phyloP scores from a whole-genome alignment of 495 filamentous ascomycete genomes.

The Niebla homalea region DNA sequence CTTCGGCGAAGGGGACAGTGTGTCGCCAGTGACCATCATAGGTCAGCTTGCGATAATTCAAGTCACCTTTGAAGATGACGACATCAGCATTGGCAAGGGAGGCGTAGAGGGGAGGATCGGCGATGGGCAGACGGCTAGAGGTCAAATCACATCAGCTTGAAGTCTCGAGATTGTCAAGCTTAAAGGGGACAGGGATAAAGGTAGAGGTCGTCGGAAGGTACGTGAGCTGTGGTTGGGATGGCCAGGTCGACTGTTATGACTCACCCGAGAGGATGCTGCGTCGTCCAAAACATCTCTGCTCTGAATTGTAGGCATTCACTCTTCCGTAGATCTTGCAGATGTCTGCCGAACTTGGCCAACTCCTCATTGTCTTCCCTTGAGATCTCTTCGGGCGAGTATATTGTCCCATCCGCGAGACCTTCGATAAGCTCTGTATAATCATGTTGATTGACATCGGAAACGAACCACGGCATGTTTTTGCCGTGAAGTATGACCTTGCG shows the following conservation, averaged over 20 bases:
- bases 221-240: too few relatives aligned
- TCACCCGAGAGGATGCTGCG: slow-evolving; percentile 70
- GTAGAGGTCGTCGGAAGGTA: too few relatives aligned
- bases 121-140: too few relatives aligned
- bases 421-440: slow-evolving; percentile 70
- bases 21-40: slow-evolving; percentile 72
- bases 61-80: slow-evolving; percentile 91
- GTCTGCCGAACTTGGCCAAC: slow-evolving; percentile 38
- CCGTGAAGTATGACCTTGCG: slow-evolving; percentile 78
- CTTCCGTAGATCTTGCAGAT: slow-evolving; percentile 64
- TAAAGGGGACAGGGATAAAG: too few relatives aligned
- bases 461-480: slow-evolving; percentile 91
- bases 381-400: slow-evolving; percentile 48
- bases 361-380: slow-evolving; percentile 49
- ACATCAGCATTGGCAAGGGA: slow-evolving; percentile 70
- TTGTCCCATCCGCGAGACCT: slow-evolving; percentile 50
- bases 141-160: too few relatives aligned
- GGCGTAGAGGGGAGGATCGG: slow-evolving; percentile 35
- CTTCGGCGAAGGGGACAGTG: slow-evolving; percentile 68
- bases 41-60: slow-evolving; percentile 86
- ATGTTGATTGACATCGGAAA: slow-evolving; percentile 77
- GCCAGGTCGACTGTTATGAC: slow-evolving; percentile 49
- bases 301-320: slow-evolving; percentile 67
- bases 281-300: slow-evolving; percentile 81
- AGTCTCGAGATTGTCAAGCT: too few relatives aligned